A percentile compares a stretch with the other conserved stretches of the same genome.
These are phyloP conservation scores for Phytopythium boreale DNA, from an alignment of 352 stramenopile genomes.

Conservation along the genomic window DNA sequence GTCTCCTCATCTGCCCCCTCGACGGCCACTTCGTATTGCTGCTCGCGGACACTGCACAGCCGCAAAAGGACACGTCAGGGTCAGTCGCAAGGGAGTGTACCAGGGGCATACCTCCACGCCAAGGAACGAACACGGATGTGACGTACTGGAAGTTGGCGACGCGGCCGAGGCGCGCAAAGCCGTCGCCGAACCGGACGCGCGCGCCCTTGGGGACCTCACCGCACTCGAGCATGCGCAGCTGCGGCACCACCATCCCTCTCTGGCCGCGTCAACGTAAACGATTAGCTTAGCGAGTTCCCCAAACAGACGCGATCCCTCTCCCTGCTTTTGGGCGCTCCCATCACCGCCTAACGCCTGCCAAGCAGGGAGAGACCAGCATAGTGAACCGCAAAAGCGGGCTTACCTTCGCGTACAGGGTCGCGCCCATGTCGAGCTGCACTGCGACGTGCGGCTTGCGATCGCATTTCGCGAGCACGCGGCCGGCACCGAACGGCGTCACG, in stretches of 20 bases:
- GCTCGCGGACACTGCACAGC: constrained; percentile 17
- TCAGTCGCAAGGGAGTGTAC: neutral
- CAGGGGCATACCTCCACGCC: no score
- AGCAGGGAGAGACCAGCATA: no score
- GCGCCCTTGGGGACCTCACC: constrained; percentile 61
- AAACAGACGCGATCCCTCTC: neutral
- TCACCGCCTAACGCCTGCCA: no score
- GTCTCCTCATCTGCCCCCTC: neutral
- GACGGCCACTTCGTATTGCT: constrained; percentile 27
- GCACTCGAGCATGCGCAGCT: constrained; percentile 66
- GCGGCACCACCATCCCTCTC: constrained; percentile 51
- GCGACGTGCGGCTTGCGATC: constrained; percentile 53
- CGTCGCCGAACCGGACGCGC: constrained; percentile 20
- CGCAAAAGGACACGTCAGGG: neutral
- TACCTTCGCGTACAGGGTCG: constrained; percentile 56
- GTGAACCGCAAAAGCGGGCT: neutral
- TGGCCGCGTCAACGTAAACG: constrained; percentile 10
- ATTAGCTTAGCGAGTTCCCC: neutral
- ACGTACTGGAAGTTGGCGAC: constrained; percentile 9
- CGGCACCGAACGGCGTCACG: constrained; percentile 60
- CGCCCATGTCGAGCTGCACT: constrained; percentile 43
- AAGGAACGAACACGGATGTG: no score
- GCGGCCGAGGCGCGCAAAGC: neutral
- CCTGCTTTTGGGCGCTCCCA: no score
- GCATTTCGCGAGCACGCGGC: constrained; percentile 39